Evolutionary conservation across 345 rosid species (phyloP).

Genomic region (Arabidopsis arenosa): DNA sequence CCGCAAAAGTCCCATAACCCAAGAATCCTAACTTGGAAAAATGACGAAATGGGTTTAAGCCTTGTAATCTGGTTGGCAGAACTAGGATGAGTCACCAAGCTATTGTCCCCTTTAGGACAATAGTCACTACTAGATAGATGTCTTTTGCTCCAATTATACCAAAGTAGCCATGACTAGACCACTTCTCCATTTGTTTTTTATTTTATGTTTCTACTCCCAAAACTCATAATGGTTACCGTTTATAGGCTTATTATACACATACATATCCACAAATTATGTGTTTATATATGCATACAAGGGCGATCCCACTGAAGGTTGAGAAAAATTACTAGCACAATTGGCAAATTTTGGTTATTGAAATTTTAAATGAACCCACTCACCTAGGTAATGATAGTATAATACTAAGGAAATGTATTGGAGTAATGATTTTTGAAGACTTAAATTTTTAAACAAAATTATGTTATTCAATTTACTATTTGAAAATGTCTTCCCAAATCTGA

Average conservation of each 20-base stretch:
- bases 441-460: background rate
- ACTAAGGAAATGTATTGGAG: background rate
- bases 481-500: background rate
- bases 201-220: background rate
- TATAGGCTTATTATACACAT: background rate
- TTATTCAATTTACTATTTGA: too few relatives aligned
- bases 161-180: conserved; percentile 18
- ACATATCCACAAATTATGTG: background rate
- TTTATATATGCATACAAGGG: too few relatives aligned
- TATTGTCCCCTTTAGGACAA: conserved; percentile 15
- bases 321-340: too few relatives aligned
- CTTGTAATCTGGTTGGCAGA: conserved; percentile 36
- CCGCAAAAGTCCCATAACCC: conserved; percentile 21
- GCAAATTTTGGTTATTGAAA: background rate
- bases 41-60: conserved; percentile 6
- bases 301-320: background rate
- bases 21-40: conserved; percentile 40
- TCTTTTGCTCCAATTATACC: conserved; percentile 32
- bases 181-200: background rate
- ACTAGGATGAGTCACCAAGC: conserved; percentile 37
- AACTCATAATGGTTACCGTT: background rate
- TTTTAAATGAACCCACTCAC: background rate
- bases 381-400: too few relatives aligned
- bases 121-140: background rate
- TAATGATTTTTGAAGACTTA: too few relatives aligned